A percentile compares a stretch with the other conserved stretches of the same genome.
These are phyloP conservation scores for Kodamaea lidongshanica DNA, from an alignment of 805 yeast genomes.

Conservation along the genomic window DNA sequence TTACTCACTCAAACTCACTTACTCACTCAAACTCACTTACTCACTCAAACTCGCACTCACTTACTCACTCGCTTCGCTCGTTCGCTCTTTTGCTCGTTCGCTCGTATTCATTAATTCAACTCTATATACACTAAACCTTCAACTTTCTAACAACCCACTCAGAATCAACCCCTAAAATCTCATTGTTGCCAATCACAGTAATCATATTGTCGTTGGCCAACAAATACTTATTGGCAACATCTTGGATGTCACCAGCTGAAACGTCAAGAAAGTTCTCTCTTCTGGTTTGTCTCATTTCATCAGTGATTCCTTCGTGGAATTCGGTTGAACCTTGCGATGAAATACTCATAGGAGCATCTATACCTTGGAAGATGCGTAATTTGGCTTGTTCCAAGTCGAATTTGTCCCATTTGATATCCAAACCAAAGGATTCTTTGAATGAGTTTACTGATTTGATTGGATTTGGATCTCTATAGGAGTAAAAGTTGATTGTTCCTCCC, in stretches of 20 bases:
- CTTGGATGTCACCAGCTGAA: slow-evolving; percentile 50
- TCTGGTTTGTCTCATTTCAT: slow-evolving; percentile 73
- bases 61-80: no score
- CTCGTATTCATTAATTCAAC: background rate
- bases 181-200: slow-evolving; percentile 45
- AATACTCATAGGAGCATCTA: slow-evolving; percentile 85
- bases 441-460: slow-evolving; percentile 62
- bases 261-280: slow-evolving; percentile 71
- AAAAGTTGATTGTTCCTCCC: slow-evolving; percentile 74
- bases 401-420: slow-evolving; percentile 44
- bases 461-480: slow-evolving; percentile 92
- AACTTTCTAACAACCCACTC: slow-evolving; percentile 16
- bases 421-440: slow-evolving; percentile 38
- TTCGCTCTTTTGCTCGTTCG: no score
- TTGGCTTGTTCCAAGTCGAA: slow-evolving; percentile 84
- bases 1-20: no score
- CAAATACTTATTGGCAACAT: slow-evolving; percentile 65
- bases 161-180: slow-evolving; percentile 16
- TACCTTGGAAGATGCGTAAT: slow-evolving; percentile 79
- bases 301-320: slow-evolving; percentile 66
- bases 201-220: slow-evolving; percentile 20
- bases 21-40: no score
- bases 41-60: no score
- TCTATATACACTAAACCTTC: slow-evolving; percentile 4
- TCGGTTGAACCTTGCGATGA: slow-evolving; percentile 65